phyloP scores from a whole-genome alignment of 1,284 basidiomycete species.

The Tausonia pullulans region DNA sequence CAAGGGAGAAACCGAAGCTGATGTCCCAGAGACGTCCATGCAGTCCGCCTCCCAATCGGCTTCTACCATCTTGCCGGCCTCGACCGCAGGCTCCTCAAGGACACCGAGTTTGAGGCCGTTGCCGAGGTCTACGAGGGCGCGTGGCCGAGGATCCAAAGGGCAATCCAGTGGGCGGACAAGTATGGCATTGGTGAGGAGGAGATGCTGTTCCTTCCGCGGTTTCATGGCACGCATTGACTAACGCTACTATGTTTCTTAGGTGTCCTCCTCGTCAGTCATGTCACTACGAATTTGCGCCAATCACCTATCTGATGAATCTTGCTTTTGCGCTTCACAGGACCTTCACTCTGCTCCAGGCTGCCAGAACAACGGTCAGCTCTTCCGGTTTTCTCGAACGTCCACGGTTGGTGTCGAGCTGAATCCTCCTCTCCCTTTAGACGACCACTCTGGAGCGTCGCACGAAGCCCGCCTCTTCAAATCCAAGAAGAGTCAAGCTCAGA shows the following conservation, averaged over 20 bases:
- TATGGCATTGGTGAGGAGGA: slow-evolving; percentile 51
- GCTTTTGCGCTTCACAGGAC: slow-evolving; percentile 32
- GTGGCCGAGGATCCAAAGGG: slow-evolving; percentile 56
- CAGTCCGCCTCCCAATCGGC: slow-evolving; percentile 47
- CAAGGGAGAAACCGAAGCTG: neutral
- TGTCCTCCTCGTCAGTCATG: neutral
- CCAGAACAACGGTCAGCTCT: slow-evolving; percentile 34
- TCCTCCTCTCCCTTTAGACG: slow-evolving; percentile 17
- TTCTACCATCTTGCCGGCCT: slow-evolving; percentile 60
- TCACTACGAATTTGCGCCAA: neutral
- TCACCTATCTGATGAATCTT: slow-evolving; percentile 19
- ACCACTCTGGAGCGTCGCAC: slow-evolving; percentile 30
- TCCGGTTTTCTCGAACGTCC: neutral
- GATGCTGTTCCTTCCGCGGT: too few species aligned
- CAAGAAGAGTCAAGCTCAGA: slow-evolving; percentile 45
- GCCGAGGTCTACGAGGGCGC: slow-evolving; percentile 55
- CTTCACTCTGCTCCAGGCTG: slow-evolving; percentile 39
- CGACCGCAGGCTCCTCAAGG: slow-evolving; percentile 51
- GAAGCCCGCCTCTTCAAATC: slow-evolving; percentile 32
- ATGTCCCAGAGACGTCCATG: neutral
- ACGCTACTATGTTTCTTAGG: too few species aligned
- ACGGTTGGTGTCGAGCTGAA: neutral
- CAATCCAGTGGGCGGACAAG: slow-evolving; percentile 50
- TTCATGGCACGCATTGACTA: too few species aligned
- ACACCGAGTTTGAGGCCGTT: slow-evolving; percentile 58